A percentile compares a stretch with the other conserved stretches of the same genome.
These are phyloP conservation scores for Spatholobus suberectus DNA, from an alignment of 306 rosid species.

Conservation along the genomic window DNA sequence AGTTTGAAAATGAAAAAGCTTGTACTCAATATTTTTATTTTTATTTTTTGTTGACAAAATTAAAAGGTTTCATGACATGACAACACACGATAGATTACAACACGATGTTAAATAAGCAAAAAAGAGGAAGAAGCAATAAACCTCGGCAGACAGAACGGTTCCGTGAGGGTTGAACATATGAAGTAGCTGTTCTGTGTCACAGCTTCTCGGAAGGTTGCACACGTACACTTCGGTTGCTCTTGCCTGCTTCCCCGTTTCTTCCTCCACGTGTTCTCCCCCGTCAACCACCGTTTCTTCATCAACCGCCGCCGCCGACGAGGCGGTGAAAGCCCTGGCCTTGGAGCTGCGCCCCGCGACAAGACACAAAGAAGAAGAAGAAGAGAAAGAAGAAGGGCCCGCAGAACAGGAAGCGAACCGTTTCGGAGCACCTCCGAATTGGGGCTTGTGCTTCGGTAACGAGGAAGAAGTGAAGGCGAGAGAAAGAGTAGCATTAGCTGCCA, in stretches of 20 bases:
- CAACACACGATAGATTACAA: neutral
- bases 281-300: slow-evolving; percentile 29
- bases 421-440: neutral
- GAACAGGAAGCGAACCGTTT: slow-evolving; percentile 14
- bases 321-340: slow-evolving; percentile 30
- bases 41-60: neutral
- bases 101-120: neutral
- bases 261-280: neutral
- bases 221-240: slow-evolving; percentile 65
- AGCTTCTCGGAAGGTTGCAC: slow-evolving; percentile 72
- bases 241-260: slow-evolving; percentile 30
- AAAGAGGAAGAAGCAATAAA: too few relatives aligned
- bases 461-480: neutral
- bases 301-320: slow-evolving; percentile 41
- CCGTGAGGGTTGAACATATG: slow-evolving; percentile 68
- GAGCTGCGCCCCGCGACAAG: neutral
- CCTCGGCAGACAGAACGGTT: slow-evolving; percentile 61
- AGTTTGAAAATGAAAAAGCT: neutral
- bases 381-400: neutral
- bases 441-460: neutral
- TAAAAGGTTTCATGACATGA: neutral
- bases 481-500: slow-evolving; percentile 20
- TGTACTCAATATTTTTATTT: too few relatives aligned
- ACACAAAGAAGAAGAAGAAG: neutral
- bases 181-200: slow-evolving; percentile 54